A percentile compares a stretch with the other conserved stretches of the same genome.
Conservation (phyloP, 164 flowering plant genomes). For the Litsea cubeba region DNA sequence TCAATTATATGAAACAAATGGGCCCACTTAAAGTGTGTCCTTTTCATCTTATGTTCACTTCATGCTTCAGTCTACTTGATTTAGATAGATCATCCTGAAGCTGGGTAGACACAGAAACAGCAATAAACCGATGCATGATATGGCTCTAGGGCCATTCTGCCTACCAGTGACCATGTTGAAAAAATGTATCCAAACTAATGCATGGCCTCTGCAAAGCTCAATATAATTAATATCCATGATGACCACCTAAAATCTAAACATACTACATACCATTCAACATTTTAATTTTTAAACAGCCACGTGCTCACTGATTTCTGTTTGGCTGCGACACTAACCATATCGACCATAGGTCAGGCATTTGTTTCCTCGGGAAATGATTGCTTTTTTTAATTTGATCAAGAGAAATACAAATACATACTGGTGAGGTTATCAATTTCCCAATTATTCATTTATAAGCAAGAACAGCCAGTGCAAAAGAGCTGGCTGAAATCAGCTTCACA, state of each 20-base stretch:
- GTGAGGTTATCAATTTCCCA: background rate
- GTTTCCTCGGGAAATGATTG: background rate
- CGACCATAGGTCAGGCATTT: background rate
- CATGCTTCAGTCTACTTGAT: too few relatives aligned
- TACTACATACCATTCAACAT: background rate
- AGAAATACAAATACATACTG: background rate
- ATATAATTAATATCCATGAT: background rate
- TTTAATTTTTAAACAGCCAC: background rate
- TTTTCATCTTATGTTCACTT: too few relatives aligned
- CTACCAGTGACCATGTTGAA: too few relatives aligned
- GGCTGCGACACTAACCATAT: background rate
- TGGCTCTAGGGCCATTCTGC: too few relatives aligned
- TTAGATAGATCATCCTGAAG: too few relatives aligned
- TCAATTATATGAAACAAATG: too few relatives aligned
- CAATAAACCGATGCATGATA: too few relatives aligned
- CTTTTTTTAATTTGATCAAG: background rate
- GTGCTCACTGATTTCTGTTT: background rate
- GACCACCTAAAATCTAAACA: background rate
- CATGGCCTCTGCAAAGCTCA: background rate
- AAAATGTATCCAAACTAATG: too few relatives aligned
- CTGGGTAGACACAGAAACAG: too few relatives aligned
- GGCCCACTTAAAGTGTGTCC: too few relatives aligned
- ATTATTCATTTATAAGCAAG: background rate
- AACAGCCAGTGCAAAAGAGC: background rate
- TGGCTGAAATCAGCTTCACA: background rate